A percentile compares a stretch with the other conserved stretches of the same genome.
Evolutionary conservation across 1,139 yeast species (phyloP).

Genomic region (Suhomyces wounanorum): DNA sequence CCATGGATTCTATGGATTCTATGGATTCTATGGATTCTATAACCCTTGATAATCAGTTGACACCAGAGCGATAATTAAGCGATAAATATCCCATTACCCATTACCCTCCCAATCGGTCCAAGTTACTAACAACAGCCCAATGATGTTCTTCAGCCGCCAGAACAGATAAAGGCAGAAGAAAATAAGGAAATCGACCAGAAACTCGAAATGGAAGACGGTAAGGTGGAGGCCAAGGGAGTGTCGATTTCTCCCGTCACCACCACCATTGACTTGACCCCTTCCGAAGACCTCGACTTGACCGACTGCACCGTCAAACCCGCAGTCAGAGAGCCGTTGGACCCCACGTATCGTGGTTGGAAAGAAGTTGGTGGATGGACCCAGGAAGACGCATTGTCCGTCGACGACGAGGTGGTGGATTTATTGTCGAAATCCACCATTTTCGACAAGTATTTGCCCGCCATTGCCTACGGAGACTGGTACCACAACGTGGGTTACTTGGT

Average conservation of each 20-base stretch:
- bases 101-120: not conserved
- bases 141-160: conserved; percentile 19
- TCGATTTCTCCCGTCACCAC: conserved; percentile 1
- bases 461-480: conserved; percentile 91
- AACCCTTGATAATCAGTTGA: too few species aligned
- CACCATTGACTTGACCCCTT: conserved; percentile 14
- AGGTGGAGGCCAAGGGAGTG: conserved; percentile 1
- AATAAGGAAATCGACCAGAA: conserved; percentile 11
- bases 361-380: conserved; percentile 88
- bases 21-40: too few species aligned
- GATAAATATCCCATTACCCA: too few species aligned
- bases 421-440: conserved; percentile 67
- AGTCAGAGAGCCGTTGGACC: conserved; percentile 57
- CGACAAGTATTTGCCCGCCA: conserved; percentile 70
- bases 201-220: not conserved
- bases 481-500: conserved; percentile 76
- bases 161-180: conserved; percentile 16
- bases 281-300: conserved; percentile 30
- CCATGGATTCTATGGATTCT: too few species aligned
- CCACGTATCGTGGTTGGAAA: conserved; percentile 87
- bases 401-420: conserved; percentile 71
- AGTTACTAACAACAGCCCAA: conserved; percentile 18
- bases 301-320: conserved; percentile 42
- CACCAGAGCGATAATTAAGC: too few species aligned
- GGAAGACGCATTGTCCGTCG: conserved; percentile 60